Evolutionary conservation across 148 eudicot species (phyloP).

Genomic region (Amaranthus hypochondriacus): DNA sequence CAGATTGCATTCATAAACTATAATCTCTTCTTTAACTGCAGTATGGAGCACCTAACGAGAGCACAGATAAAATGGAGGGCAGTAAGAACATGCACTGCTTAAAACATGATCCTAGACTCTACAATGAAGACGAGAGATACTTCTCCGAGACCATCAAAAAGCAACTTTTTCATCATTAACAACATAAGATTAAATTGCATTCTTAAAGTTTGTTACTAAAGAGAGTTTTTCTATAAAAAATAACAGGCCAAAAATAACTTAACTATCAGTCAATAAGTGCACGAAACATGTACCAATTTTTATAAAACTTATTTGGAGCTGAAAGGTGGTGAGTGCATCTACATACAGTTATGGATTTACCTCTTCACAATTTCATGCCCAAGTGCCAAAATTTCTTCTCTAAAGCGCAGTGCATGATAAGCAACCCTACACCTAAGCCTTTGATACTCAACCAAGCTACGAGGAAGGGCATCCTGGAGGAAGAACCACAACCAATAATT

Average conservation of each 20-base stretch:
- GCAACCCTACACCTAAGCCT: slow-evolving; percentile 98
- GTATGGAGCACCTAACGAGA: background rate
- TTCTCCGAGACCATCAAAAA: background rate
- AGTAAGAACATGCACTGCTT: slow-evolving; percentile 7
- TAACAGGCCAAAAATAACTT: background rate
- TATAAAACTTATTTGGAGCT: background rate
- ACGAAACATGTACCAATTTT: background rate
- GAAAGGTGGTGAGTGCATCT: background rate
- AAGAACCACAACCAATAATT: slow-evolving; percentile 23
- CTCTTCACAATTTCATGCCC: slow-evolving; percentile 74
- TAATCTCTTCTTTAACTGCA: background rate
- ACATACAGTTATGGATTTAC: slow-evolving; percentile 28
- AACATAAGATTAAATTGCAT: background rate
- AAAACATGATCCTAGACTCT: background rate
- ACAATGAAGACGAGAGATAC: background rate
- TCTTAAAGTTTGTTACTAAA: background rate
- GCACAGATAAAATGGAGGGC: slow-evolving; percentile 1
- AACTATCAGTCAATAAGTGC: background rate
- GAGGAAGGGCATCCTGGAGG: slow-evolving; percentile 63
- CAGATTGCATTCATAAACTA: background rate
- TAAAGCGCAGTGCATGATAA: slow-evolving; percentile 85
- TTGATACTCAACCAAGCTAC: slow-evolving; percentile 73
- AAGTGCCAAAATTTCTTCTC: slow-evolving; percentile 64
- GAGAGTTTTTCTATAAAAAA: background rate
- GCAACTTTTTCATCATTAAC: slow-evolving; percentile 5